A percentile compares a stretch with the other conserved stretches of the same genome.
phyloP scores from a whole-genome alignment of 2,329 filamentous ascomycete species.

The Blumeria graminis region DNA sequence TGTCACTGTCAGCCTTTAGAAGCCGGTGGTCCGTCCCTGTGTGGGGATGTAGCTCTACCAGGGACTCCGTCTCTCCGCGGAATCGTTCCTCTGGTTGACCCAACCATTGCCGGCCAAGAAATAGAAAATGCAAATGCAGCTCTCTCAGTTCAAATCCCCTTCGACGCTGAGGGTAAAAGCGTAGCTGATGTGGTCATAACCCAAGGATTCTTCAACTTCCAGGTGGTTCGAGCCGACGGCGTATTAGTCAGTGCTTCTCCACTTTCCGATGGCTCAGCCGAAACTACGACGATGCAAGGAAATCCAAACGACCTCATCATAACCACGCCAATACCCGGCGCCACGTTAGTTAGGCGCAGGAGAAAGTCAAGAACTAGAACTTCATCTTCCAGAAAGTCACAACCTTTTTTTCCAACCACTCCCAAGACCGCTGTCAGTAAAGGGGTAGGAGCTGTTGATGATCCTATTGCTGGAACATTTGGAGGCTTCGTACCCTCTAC shows the following conservation, averaged over 20 bases:
- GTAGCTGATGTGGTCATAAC: slow-evolving; percentile 38
- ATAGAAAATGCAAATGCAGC: slow-evolving; percentile 36
- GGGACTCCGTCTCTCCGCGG: slow-evolving; percentile 35
- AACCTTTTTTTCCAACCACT: too few relatives aligned
- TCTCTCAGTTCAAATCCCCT: slow-evolving; percentile 26
- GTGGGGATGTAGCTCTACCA: slow-evolving; percentile 36
- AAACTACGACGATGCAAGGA: too few relatives aligned
- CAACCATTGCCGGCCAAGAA: slow-evolving; percentile 32
- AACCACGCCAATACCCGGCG: too few relatives aligned
- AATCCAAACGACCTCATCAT: too few relatives aligned
- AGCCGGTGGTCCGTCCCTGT: slow-evolving; percentile 34
- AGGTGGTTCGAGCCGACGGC: slow-evolving; percentile 17
- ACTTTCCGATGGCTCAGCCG: neutral
- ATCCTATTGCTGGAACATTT: too few relatives aligned
- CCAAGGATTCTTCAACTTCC: slow-evolving; percentile 39
- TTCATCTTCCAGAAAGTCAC: too few relatives aligned
- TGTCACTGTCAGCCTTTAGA: slow-evolving; percentile 23
- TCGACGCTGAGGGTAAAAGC: slow-evolving; percentile 33
- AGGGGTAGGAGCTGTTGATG: too few relatives aligned
- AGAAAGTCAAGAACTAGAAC: too few relatives aligned
- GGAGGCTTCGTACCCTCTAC: slow-evolving; percentile 9
- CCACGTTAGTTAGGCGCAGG: too few relatives aligned
- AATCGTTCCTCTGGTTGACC: slow-evolving; percentile 43
- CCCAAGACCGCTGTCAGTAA: too few relatives aligned
- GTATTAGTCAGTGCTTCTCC: slow-evolving; percentile 16